A percentile compares a stretch with the other conserved stretches of the same genome.
Conservation (phyloP, 2,329 filamentous ascomycete genomes). For the Botrytis deweyae region DNA sequence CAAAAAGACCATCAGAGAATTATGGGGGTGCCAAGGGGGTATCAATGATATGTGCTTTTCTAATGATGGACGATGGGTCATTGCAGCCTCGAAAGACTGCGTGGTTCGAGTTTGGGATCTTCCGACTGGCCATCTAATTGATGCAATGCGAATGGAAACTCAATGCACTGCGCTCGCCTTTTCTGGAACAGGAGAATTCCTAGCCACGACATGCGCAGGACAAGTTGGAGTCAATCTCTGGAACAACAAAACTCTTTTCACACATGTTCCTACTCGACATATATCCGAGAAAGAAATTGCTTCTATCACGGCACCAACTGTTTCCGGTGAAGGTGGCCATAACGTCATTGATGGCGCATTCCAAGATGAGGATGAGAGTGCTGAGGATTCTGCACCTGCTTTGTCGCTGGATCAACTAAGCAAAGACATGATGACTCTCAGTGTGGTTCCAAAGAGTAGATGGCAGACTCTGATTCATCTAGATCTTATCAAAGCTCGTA, state of each 20-base stretch:
- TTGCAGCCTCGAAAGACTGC: constrained; percentile 79
- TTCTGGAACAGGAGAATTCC: constrained; percentile 85
- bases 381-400: constrained; percentile 55
- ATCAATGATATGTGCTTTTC: constrained; percentile 89
- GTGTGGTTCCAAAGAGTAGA: constrained; percentile 81
- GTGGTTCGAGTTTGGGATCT: constrained; percentile 90
- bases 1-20: constrained; percentile 85
- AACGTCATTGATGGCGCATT: constrained; percentile 76
- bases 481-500: constrained; percentile 84
- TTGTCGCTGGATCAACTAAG: constrained; percentile 74
- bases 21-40: constrained; percentile 74
- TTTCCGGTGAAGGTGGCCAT: constrained; percentile 78
- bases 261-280: constrained; percentile 80
- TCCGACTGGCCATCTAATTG: constrained; percentile 91
- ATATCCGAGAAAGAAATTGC: constrained; percentile 75
- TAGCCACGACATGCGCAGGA: constrained; percentile 84
- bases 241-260: constrained; percentile 92
- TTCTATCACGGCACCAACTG: constrained; percentile 66
- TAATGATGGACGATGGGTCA: constrained; percentile 88
- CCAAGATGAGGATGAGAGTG: constrained; percentile 51
- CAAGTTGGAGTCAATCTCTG: constrained; percentile 89
- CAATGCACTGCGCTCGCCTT: constrained; percentile 84
- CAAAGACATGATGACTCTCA: constrained; percentile 80
- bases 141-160: constrained; percentile 77
- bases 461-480: constrained; percentile 96